A percentile compares a stretch with the other conserved stretches of the same genome.
Evolutionary conservation across 140 eudicot genomes (phyloP).

Genomic region (Senecio squalidus): DNA sequence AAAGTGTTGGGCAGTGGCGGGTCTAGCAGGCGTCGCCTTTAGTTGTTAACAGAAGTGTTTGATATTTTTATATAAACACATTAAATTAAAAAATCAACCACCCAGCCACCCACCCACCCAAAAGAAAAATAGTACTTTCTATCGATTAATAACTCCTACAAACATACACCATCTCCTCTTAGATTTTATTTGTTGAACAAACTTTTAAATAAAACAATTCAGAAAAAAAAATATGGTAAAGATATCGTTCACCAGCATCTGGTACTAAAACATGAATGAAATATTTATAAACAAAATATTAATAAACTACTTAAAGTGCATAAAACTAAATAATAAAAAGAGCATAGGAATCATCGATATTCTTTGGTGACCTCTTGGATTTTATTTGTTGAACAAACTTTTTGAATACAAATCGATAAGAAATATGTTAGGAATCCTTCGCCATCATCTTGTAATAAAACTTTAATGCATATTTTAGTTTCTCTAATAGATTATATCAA

Average conservation of each 20-base stretch:
- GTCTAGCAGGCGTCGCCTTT: not conserved
- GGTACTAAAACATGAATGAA: not conserved
- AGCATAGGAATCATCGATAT: too few species aligned
- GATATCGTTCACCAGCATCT: not conserved
- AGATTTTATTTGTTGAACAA: constrained; percentile 7
- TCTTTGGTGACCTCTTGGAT: too few species aligned
- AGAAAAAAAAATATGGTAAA: too few species aligned
- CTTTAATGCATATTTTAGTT: not conserved
- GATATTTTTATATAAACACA: not conserved
- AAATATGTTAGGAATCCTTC: constrained; percentile 3
- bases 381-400: too few species aligned
- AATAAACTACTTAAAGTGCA: too few species aligned
- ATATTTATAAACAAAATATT: too few species aligned
- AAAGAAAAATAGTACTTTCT: not conserved
- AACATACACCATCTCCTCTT: not conserved
- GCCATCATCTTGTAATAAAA: not conserved
- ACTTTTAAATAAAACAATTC: not conserved
- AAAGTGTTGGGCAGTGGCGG: not conserved
- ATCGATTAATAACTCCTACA: not conserved
- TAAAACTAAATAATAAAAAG: too few species aligned
- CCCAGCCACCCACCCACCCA: not conserved
- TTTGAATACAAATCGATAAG: not conserved
- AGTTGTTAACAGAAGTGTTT: not conserved
- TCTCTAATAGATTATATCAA: not conserved
- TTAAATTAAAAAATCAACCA: not conserved